Base-by-base conservation (phyloP, 208 protist genomes). In the Porcisia deanei region DNA sequence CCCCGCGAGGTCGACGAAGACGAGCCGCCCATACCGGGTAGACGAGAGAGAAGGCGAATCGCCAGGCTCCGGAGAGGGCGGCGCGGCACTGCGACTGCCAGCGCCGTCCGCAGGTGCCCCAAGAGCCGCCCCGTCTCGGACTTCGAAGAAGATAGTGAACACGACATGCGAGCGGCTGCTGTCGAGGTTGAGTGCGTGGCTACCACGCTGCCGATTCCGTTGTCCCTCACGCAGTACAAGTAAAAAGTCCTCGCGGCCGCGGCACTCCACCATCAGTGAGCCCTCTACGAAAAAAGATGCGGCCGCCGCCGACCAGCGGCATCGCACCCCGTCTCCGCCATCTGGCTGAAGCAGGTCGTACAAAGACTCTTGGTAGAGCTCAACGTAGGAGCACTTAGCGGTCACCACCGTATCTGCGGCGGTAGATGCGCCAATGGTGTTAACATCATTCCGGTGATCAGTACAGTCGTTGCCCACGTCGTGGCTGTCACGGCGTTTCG, bases 1-100 rank as follows among this genome's bases (percentile, higher is more conserved):
- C 16, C 97, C 97, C 16, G 97, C 97, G 30, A 99, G 88, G 76
- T 99, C 97, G 22, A 98, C 91, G 70, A 99, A 95, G 47, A 90
- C 93, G 49, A 97, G 70, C 71, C 98, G 98, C 25, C 89, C 91
- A 60, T 89, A 85, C 14, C 81, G 82, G 30, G 47, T 30, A 57
- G 71, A 43, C n/a, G 7, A 39, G 63, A 67, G 41, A 9, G 63
- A 43, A 49, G 39, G 18, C 22, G 63, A 25, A 9, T 14, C 37
- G 25, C 63, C 63, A 22, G 22, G 20, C 63, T 3, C 37, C 66
- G 43, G 20, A 2, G 22, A 43, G 18, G 49, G 14, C 53, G 25
- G 22, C 37, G 16, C 45, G n/a, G 41, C 53, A 20, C 22, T 53
- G 25, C 41, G 54, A n/a, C 43, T 55, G 5, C 22, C 74, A 18